Conservation (phyloP, 169 alveolate genomes). For the Eimeria mitis region DNA sequence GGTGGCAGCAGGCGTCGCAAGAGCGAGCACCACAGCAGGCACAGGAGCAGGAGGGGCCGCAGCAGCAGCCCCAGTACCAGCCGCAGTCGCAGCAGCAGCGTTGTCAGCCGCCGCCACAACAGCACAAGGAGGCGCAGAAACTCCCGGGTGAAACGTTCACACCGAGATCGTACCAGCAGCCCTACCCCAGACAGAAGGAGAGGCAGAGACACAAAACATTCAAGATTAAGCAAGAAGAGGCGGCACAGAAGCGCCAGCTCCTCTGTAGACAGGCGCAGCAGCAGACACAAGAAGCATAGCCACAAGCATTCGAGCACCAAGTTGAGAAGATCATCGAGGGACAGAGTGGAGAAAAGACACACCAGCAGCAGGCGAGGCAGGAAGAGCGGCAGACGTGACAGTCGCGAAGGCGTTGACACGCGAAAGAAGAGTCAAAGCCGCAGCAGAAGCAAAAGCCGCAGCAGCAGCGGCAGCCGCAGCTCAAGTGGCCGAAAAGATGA, state of each 20-base stretch:
- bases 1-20: constrained; percentile 34
- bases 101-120: constrained; percentile 30
- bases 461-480: constrained; percentile 62
- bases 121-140: constrained; percentile 35
- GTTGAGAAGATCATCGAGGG: not conserved
- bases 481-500: not conserved
- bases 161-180: constrained; percentile 52
- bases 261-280: constrained; percentile 23
- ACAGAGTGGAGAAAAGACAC: not conserved
- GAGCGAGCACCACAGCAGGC: constrained; percentile 51
- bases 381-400: constrained; percentile 17
- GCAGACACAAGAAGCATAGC: constrained; percentile 22
- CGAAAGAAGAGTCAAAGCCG: constrained; percentile 15
- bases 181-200: constrained; percentile 41
- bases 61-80: constrained; percentile 41
- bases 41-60: constrained; percentile 42
- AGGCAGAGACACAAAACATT: constrained; percentile 23
- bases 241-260: constrained; percentile 61
- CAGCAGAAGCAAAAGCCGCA: constrained; percentile 34
- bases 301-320: constrained; percentile 25
- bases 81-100: constrained; percentile 19
- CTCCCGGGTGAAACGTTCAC: constrained; percentile 21
- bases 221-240: constrained; percentile 6
- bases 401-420: not conserved
- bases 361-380: constrained; percentile 34